Percentiles rank a stretch among this genome's conserved stretches.
Evolutionary conservation across 768 basidiomycete species (phyloP).

Genomic region (Daedalea quercina): DNA sequence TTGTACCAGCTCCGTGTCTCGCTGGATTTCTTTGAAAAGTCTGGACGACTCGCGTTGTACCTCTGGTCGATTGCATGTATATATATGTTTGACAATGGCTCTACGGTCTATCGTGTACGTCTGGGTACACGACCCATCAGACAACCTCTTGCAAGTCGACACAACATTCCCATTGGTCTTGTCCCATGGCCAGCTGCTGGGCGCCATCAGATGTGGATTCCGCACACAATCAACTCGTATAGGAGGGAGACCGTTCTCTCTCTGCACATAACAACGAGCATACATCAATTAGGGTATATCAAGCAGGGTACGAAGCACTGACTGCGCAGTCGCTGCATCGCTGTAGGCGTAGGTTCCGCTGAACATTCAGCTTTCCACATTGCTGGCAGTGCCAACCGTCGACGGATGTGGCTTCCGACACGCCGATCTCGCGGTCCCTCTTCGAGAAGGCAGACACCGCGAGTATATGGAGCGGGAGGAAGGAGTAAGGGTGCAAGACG

Average conservation of each 20-base stretch:
- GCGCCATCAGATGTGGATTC: conserved; percentile 3
- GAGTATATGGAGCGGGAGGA: conserved; percentile 8
- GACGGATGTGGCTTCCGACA: conserved; percentile 1
- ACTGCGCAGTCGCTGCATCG: conserved; percentile 8
- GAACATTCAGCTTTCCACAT: conserved; percentile 10
- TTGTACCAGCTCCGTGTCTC: conserved; percentile 5
- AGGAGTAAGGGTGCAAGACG: neutral
- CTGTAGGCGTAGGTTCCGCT: conserved; percentile 10
- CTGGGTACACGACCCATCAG: conserved; percentile 3
- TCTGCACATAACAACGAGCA: neutral
- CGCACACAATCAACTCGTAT: conserved; percentile 10
- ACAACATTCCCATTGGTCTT: neutral
- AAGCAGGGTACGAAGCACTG: neutral
- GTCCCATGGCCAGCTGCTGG: conserved; percentile 9
- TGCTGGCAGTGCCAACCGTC: conserved; percentile 9
- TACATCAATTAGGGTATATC: neutral
- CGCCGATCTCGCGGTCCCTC: neutral
- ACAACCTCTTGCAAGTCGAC: neutral
- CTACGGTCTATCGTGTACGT: neutral
- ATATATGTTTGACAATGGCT: conserved; percentile 7
- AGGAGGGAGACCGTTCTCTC: conserved; percentile 5
- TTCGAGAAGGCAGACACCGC: neutral
- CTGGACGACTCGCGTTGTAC: conserved; percentile 3
- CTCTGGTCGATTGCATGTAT: conserved; percentile 8
- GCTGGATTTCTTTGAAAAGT: conserved; percentile 8